Evolutionary conservation across 257 asterid genomes (phyloP).

Genomic region (Ajuga chamaepitys): DNA sequence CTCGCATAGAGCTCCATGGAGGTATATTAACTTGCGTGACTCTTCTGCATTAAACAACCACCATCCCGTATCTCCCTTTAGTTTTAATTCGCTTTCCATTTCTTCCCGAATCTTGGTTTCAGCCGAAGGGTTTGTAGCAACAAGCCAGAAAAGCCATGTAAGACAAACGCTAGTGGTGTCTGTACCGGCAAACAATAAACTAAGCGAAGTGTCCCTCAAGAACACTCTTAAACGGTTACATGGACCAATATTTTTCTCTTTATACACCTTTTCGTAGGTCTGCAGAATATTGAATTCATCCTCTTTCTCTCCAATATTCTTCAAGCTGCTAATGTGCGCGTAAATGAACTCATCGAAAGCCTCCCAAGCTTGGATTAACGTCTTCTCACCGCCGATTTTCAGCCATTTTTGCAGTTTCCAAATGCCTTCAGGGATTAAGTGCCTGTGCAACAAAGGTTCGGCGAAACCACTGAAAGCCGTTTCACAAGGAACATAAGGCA

Average conservation of each 20-base stretch:
- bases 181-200: slow-evolving; percentile 35
- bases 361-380: neutral
- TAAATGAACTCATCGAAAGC: slow-evolving; percentile 6
- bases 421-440: slow-evolving; percentile 9
- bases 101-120: slow-evolving; percentile 30
- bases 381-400: neutral
- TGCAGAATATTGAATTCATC: neutral
- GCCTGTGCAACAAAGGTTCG: slow-evolving; percentile 12
- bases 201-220: slow-evolving; percentile 29
- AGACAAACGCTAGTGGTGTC: slow-evolving; percentile 40
- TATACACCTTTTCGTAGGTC: slow-evolving; percentile 11
- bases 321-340: neutral
- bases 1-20: slow-evolving; percentile 42
- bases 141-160: slow-evolving; percentile 43
- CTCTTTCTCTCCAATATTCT: neutral
- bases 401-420: slow-evolving; percentile 12
- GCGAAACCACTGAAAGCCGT: neutral
- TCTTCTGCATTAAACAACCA: slow-evolving; percentile 24
- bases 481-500: slow-evolving; percentile 1
- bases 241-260: neutral
- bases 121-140: slow-evolving; percentile 18
- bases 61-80: neutral
- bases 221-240: neutral
- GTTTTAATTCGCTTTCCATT: slow-evolving; percentile 8
- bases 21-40: slow-evolving; percentile 25